Conservation (phyloP, 371 early-diverging fungal species). For the Smittium culicis region DNA sequence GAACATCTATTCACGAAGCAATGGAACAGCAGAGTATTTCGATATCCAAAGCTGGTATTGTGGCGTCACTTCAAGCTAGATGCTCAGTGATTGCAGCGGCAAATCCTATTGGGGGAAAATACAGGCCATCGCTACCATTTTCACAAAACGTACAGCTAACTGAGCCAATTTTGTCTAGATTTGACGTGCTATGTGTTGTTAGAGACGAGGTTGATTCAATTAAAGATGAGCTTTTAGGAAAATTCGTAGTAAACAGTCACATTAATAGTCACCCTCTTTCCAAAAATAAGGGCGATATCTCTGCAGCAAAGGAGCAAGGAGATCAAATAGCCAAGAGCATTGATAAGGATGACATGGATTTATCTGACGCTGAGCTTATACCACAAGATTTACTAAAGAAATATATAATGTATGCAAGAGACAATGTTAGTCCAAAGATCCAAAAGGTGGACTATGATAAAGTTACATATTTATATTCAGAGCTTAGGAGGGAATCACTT, state of each 20-base stretch:
- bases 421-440: conserved; percentile 71
- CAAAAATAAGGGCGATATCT: conserved; percentile 26
- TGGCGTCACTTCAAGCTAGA: conserved; percentile 90
- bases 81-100: conserved; percentile 97
- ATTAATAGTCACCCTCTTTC: conserved; percentile 70
- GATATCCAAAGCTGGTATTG: conserved; percentile 97
- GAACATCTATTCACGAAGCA: conserved; percentile 97
- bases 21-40: conserved; percentile 99
- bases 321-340: conserved; percentile 21
- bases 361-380: conserved; percentile 63
- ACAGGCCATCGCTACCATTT: conserved; percentile 90
- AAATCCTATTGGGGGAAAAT: conserved; percentile 96
- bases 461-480: conserved; percentile 85
- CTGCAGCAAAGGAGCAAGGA: conserved; percentile 27
- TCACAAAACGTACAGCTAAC: conserved; percentile 98
- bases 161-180: conserved; percentile 98
- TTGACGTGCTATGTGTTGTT: conserved; percentile 98
- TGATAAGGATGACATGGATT: conserved; percentile 1
- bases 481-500: conserved; percentile 86
- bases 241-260: conserved; percentile 89
- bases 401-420: conserved; percentile 95
- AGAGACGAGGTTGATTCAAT: conserved; percentile 84
- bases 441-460: conserved; percentile 78
- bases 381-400: conserved; percentile 79
- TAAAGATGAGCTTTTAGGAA: conserved; percentile 81